Base-by-base conservation (phyloP, 352 stramenopile genomes). In the Phytophthora boehmeriae region DNA sequence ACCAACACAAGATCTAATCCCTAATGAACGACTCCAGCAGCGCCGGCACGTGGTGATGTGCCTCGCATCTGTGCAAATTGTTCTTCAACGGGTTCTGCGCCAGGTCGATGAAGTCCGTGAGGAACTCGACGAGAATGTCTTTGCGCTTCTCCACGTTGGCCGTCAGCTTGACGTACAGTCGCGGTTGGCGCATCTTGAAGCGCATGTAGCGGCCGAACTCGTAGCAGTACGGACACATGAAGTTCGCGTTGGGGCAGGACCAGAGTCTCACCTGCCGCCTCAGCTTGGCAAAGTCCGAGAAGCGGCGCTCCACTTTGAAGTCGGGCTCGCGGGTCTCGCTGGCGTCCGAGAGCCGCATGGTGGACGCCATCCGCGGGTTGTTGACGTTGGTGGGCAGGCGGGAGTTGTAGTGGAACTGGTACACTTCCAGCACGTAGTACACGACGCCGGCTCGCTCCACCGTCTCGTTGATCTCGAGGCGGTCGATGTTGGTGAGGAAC, bases 161-260 rank as follows among this genome's bases (percentile, higher is more conserved):
- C 43, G 53, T 59, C 32, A 85, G 30, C 54, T 80, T 84, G 54
- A 66, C 66, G 19, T 80, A 32, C 35, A 82, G 52, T 1, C 73
- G 66, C 17, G 81, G 81, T 64, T 90, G 76, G 6, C 70, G 55
- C 41, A 75, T 47, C 17, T 68, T 75, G 57, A 86, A 86, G 27
- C 76, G 70, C 56, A 88, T 72, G 65, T 85, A 76, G 52, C 71
- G 70, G 35, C 76, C 54, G 50, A 81, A 86, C 41, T 83, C 70
- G 66, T 84, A 68, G 68, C 81, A 90, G 52, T 83, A 90, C 17
- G 72, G 68, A 54, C 81, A 90, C 51, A 66, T 68, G 62, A 73
- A 82, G 47, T 80, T 63, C 39, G 67, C 61, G 51, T 85, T 75
- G 34, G 71, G 72, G 60, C 66, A 85, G 23, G 54, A 59, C 72